Base-by-base conservation (phyloP, 208 protist genomes). In the Crithidia expoeki region DNA sequence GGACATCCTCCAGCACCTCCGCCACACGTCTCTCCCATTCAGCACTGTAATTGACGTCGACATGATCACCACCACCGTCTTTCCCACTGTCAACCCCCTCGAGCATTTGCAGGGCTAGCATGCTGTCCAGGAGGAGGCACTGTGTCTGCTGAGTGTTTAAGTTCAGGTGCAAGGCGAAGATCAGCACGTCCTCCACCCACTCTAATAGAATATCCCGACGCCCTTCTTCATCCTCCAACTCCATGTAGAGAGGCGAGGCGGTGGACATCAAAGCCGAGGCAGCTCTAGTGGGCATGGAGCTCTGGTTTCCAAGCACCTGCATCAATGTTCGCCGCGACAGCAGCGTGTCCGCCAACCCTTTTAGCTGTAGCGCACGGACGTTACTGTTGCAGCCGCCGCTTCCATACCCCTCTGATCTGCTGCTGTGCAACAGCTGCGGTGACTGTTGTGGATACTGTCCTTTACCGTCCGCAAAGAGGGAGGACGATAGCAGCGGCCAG, bases 171-270 rank as follows among this genome's bases (percentile, higher is more conserved):
- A 64, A 38, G 0, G 81, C 62, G 33, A 93, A 92, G 21, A 78
- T 51, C 23, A 93, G 69, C 7, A 87, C 42, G 21, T 90, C 88
- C 60, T 90, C 83, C 42, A 90, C 87, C 90, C 90, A 95, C 67
- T 93, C 85, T 7, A 88, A 51, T 33, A 95, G 19, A 19, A 79
- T 73, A 30, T 76, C 65, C 34, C 84, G 77, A 23, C 74, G 76
- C 59, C 89, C 75, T 28, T 82, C 76, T 14, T 79, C 80, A 44
- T 72, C 84, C 17, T 50, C 46, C 36, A 69, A 58, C 57, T 75
- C 73, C 53, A 72, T 68, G 68, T 82, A 90, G 16, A 77, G 47
- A 12, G 42, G 44, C 32, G 53, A 30, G 5, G 53, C 21, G 30
- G 32, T 12, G 17, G 53, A 6, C 51, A 14, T 4, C 28, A 17